Evolutionary conservation across 2,329 filamentous ascomycete genomes (phyloP).

Genomic region (Calonectria henricotiae): DNA sequence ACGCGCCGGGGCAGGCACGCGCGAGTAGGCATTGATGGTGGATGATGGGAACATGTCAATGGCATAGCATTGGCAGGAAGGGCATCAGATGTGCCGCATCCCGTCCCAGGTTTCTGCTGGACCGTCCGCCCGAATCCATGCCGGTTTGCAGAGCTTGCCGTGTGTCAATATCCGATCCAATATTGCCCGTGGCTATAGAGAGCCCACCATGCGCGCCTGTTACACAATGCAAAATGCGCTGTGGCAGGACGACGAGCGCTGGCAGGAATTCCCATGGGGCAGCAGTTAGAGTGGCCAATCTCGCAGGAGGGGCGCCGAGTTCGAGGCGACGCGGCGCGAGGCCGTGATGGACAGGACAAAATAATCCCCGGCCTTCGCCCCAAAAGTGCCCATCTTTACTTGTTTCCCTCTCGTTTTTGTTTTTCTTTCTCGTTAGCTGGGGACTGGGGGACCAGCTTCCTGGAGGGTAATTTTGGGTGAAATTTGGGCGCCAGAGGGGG

Average conservation of each 20-base stretch:
- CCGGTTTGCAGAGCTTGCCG: conserved; percentile 7
- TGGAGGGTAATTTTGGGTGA: conserved; percentile 24
- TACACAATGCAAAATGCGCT: conserved; percentile 4
- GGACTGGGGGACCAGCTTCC: conserved; percentile 20
- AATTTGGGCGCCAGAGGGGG: conserved; percentile 21
- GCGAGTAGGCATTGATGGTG: conserved; percentile 29
- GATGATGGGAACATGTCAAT: conserved; percentile 6
- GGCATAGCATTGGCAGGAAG: conserved; percentile 13
- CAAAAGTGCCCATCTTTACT: conserved; percentile 21
- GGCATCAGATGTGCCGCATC: conserved; percentile 21
- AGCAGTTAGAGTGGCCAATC: conserved; percentile 33
- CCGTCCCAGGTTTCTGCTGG: conserved; percentile 1
- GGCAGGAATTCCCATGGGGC: neutral
- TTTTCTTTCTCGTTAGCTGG: conserved; percentile 30
- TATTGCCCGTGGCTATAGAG: conserved; percentile 4
- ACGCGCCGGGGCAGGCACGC: conserved; percentile 1
- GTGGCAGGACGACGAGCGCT: conserved; percentile 17
- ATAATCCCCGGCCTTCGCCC: neutral
- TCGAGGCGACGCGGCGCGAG: conserved; percentile 9
- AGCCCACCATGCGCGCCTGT: conserved; percentile 20
- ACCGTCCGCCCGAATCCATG: conserved; percentile 21
- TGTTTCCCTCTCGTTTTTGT: conserved; percentile 37
- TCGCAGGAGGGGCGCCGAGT: conserved; percentile 33
- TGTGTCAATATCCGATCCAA: conserved; percentile 18
- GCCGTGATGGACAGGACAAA: neutral